Base-by-base conservation (phyloP, 371 early-diverging fungal genomes). In the Blyttiomyces sp. region DNA sequence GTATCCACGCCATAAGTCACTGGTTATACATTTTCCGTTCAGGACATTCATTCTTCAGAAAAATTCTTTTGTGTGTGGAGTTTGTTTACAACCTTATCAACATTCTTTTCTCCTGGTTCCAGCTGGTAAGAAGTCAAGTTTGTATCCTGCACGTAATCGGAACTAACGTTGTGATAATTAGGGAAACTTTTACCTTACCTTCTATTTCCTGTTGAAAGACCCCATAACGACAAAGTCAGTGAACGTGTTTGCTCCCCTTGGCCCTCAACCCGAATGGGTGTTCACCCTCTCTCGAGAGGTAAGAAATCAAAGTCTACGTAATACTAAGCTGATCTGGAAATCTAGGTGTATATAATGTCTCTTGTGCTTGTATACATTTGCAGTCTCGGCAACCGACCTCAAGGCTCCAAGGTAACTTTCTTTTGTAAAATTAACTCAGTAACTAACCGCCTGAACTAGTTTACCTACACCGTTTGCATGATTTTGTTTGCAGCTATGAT, bases 351-450 rank as follows among this genome's bases (percentile, higher is more conserved):
- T 68, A 68, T 88, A 2, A 79, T 89, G 59, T 77, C 90, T 9
- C 76, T 94, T 39, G 77, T 89, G 23, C 77, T 86, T 32, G 80
- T 86, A 21, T 92, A 92, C 66, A 88, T 94, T 28, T 85, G 88
- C 51, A 88, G 92, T 35, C 81, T 95, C 77, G 95, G 95, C 39
- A 94, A 95, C 68, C 82, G 93, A 1, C 94, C 95, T 7, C 93
- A 94, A 76, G 94, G 93, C 61, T 88, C 86, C 24, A 80, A 86
- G 74, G 51, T 58, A 50, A n/a, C 51, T 9, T n/a, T 23, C 4
- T 16, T n/a, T 45, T 52, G 17, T 17, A 17, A 31, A 17, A 13
- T 13, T 16, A 23, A 54, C 16, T 11, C 17, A 19, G n/a, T 9
- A 0, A 9, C 51, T 30, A 9, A 27, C 17, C 17, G 17, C 52